phyloP scores from a whole-genome alignment of 352 stramenopile species.

The Phytophthora cactorum region DNA sequence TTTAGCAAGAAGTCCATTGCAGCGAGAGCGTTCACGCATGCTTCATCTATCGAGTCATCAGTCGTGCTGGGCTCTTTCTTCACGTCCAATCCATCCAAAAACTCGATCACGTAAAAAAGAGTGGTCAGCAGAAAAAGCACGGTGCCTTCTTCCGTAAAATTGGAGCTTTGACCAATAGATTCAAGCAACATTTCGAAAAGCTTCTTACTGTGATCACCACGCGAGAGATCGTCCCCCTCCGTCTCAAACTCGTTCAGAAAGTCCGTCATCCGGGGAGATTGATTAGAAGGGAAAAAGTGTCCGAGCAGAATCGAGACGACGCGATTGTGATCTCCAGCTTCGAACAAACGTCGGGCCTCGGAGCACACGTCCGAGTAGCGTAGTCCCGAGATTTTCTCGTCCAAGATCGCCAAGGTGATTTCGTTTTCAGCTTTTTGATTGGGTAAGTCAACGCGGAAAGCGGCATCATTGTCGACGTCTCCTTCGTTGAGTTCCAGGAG shows the following conservation, averaged over 20 bases:
- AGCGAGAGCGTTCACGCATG: conserved; percentile 43
- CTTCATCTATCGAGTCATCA: conserved; percentile 36
- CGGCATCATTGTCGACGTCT: neutral
- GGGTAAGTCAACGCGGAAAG: conserved; percentile 38
- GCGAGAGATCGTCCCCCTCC: conserved; percentile 23
- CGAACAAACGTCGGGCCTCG: conserved; percentile 52
- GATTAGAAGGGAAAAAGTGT: conserved; percentile 63
- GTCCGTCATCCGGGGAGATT: conserved; percentile 53
- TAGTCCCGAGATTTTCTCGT: conserved; percentile 57
- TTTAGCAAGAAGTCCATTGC: conserved; percentile 45
- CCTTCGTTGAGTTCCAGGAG: conserved; percentile 17
- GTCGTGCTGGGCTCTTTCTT: conserved; percentile 17
- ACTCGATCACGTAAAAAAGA: conserved; percentile 46
- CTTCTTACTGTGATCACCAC: conserved; percentile 21
- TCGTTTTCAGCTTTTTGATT: conserved; percentile 50
- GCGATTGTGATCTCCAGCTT: conserved; percentile 42
- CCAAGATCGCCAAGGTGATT: conserved; percentile 49
- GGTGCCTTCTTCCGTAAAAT: conserved; percentile 38
- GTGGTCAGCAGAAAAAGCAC: conserved; percentile 48
- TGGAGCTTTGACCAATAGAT: conserved; percentile 44
- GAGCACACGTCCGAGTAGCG: conserved; percentile 64
- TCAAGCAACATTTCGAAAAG: conserved; percentile 52
- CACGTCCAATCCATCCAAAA: conserved; percentile 39
- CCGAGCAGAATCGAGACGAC: conserved; percentile 46
- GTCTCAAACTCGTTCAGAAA: conserved; percentile 61